A percentile compares a stretch with the other conserved stretches of the same genome.
Evolutionary conservation across 2,329 filamentous ascomycete species (phyloP).

Genomic region (Pseudogymnoascus sp.): DNA sequence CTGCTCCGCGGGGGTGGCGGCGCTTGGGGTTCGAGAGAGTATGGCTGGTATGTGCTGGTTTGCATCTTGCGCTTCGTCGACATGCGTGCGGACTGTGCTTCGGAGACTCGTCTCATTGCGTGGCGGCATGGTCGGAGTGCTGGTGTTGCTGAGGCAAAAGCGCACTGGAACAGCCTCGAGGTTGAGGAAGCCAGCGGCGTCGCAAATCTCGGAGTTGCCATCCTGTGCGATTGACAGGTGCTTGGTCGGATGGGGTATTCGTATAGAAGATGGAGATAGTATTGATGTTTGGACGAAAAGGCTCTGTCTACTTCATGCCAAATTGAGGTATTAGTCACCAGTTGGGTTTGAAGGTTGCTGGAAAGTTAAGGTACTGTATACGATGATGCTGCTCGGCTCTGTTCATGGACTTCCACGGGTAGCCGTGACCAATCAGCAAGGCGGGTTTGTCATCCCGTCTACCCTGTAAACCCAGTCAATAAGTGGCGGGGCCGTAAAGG

Average conservation of each 20-base stretch:
- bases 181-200: constrained; percentile 25
- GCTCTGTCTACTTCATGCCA: background rate
- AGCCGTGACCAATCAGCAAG: background rate
- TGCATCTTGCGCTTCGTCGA: constrained; percentile 55
- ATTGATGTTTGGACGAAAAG: background rate
- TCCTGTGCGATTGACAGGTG: constrained; percentile 12
- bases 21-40: constrained; percentile 46
- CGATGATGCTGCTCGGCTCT: background rate
- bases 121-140: constrained; percentile 33
- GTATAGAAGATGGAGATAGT: background rate
- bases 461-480: background rate
- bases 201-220: constrained; percentile 25
- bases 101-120: constrained; percentile 40
- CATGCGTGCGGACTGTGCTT: constrained; percentile 32
- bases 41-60: constrained; percentile 57
- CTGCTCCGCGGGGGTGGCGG: constrained; percentile 48
- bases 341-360: background rate
- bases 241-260: background rate
- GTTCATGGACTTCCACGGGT: background rate
- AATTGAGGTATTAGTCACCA: background rate
- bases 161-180: constrained; percentile 11
- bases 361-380: background rate
- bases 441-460: background rate
- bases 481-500: background rate
- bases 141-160: constrained; percentile 26